Evolutionary conservation across 768 basidiomycete genomes (phyloP).

Genomic region (Boletus speciosus): DNA sequence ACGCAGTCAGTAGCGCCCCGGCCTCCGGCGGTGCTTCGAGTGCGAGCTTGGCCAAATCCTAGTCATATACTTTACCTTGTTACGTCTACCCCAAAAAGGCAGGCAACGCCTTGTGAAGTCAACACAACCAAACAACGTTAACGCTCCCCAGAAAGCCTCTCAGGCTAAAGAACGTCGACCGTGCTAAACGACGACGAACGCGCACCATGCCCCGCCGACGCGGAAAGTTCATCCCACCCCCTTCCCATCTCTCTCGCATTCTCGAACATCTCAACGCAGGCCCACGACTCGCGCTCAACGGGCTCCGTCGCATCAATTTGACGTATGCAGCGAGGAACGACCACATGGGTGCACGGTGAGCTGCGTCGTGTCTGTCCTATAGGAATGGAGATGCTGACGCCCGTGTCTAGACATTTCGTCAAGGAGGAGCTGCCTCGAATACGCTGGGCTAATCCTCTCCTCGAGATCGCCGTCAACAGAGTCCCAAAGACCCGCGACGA

Average conservation of each 20-base stretch:
- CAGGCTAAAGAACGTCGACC: background rate
- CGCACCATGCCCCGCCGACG: slow-evolving; percentile 23
- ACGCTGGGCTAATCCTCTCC: slow-evolving; percentile 67
- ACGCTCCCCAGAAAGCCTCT: background rate
- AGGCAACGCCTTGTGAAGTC: slow-evolving; percentile 17
- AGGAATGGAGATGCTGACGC: background rate
- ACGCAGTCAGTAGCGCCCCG: too few species aligned
- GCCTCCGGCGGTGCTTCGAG: too few species aligned
- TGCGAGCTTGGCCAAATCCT: too few species aligned
- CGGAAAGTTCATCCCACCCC: slow-evolving; percentile 38
- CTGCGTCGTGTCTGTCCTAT: background rate
- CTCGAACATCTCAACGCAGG: slow-evolving; percentile 47
- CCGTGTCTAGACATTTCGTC: slow-evolving; percentile 59
- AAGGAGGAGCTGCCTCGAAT: slow-evolving; percentile 78
- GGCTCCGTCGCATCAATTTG: slow-evolving; percentile 51
- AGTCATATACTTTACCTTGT: too few species aligned
- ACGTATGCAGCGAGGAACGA: slow-evolving; percentile 60
- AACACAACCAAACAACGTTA: slow-evolving; percentile 23
- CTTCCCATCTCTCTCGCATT: slow-evolving; percentile 54
- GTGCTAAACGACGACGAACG: background rate
- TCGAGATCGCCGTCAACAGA: slow-evolving; percentile 59
- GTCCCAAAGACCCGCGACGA: slow-evolving; percentile 52
- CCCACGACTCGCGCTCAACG: slow-evolving; percentile 49
- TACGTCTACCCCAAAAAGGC: slow-evolving; percentile 1
- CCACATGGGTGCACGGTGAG: slow-evolving; percentile 73